Evolutionary conservation across 495 filamentous ascomycete genomes (phyloP).

Genomic region (Penicillium malachiteum): DNA sequence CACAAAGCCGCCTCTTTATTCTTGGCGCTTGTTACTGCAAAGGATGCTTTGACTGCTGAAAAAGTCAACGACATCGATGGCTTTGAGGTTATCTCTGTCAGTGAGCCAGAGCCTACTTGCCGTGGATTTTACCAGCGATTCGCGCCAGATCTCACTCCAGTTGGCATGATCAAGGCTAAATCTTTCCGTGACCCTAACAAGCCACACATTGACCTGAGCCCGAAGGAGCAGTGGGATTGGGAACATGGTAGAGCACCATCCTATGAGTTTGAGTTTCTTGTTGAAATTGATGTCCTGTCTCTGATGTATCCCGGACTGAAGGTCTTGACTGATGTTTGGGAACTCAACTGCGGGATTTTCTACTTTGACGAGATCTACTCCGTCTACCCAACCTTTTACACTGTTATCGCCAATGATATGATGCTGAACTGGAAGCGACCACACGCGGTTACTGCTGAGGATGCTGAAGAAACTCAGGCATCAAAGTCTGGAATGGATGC

Average conservation of each 20-base stretch:
- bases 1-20: constrained; percentile 37
- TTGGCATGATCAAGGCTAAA: constrained; percentile 46
- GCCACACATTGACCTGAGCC: constrained; percentile 41
- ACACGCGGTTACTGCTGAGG: neutral
- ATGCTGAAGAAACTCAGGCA: neutral
- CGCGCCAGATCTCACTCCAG: constrained; percentile 35
- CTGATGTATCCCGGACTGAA: constrained; percentile 75
- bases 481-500: neutral
- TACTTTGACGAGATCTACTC: constrained; percentile 58
- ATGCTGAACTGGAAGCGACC: constrained; percentile 67
- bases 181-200: constrained; percentile 42
- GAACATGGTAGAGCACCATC: constrained; percentile 18
- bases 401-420: constrained; percentile 67
- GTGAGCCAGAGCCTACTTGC: constrained; percentile 36
- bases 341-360: constrained; percentile 59
- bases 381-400: constrained; percentile 58
- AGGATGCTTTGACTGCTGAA: constrained; percentile 28
- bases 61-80: constrained; percentile 47
- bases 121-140: constrained; percentile 42
- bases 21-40: constrained; percentile 16
- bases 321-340: constrained; percentile 60
- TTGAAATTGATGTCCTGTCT: constrained; percentile 64
- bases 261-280: constrained; percentile 58
- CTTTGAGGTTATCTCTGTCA: constrained; percentile 56
- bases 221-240: constrained; percentile 37